Evolutionary conservation across 352 stramenopile genomes (phyloP), one percentile per base, ranked within the genome.

Genomic region (Aphanomyces euteiches): DNA sequence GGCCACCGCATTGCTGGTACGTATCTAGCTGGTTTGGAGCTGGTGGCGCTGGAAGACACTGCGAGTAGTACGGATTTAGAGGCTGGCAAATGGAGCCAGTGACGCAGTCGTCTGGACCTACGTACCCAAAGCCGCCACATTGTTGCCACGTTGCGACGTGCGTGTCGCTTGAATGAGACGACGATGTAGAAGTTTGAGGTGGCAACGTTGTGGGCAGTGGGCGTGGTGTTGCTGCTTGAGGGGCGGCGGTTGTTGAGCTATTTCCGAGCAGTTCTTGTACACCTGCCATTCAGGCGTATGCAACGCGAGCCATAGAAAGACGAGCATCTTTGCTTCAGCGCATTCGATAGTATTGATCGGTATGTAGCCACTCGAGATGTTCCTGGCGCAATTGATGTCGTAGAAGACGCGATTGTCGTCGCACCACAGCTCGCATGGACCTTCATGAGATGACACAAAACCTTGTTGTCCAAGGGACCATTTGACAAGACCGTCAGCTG

Each of bases 271-370:
- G 72, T 84, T 81, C 17, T 72, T 83, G 66, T 78, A 84, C 54
- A 83, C 75, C 58, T 87, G 78, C 79, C 79, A 87, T 56, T 72
- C 60, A 1, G 74, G 69, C 0, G 61, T 63, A 75, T 87, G 79
- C 36, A 87, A 58, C 5, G 79, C 79, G 36, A 86, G 40, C 78
- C 78, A 84, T 57, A 75, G 73, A 0, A 73, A 36, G 7, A 71
- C 74, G 6, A 86, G 69, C 69, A 76, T 77, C 38, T 73, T 77
- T 28, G 73, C 70, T 36, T 75, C 76, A 17, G 75, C 67, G 36
- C 79, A 86, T 28, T 1, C 17, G 10, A 2, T n/a, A n/a, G 17
- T 12, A n/a, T 50, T n/a, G 17, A 50, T 50, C 43, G 10, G 10
- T 12, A n/a, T 50, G 10, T 50, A n/a, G 10, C 43, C 43, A 50